Conservation (phyloP, 768 basidiomycete species). For the Epithele typhae region DNA sequence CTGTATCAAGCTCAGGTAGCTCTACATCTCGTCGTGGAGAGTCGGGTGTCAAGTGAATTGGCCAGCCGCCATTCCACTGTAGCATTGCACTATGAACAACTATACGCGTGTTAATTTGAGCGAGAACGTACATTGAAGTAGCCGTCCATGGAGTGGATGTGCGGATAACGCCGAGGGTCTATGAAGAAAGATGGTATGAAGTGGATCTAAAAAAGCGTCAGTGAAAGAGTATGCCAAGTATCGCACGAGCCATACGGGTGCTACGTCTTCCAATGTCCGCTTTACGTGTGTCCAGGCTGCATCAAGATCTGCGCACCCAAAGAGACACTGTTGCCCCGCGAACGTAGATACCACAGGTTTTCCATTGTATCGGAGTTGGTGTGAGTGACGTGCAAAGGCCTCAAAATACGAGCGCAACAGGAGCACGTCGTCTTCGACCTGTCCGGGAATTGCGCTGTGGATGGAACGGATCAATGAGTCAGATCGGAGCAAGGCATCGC, state of each 20-base stretch:
- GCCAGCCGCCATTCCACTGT: conserved; percentile 30
- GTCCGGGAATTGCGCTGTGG: conserved; percentile 31
- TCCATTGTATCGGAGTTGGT: conserved; percentile 27
- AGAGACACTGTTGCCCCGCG: conserved; percentile 32
- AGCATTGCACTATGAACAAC: conserved; percentile 9
- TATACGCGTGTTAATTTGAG: conserved; percentile 1
- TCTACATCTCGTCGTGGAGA: conserved; percentile 19
- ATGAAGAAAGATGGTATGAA: conserved; percentile 30
- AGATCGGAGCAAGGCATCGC: too few relatives aligned
- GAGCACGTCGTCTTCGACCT: conserved; percentile 11
- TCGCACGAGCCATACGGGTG: conserved; percentile 22
- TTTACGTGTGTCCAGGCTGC: conserved; percentile 28
- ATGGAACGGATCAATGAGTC: too few relatives aligned
- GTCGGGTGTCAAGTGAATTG: conserved; percentile 40
- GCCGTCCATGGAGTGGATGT: conserved; percentile 33
- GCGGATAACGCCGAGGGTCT: conserved; percentile 30
- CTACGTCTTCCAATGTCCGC: conserved; percentile 22
- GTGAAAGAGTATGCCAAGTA: too few relatives aligned
- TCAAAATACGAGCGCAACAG: conserved; percentile 25
- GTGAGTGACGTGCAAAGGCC: conserved; percentile 25
- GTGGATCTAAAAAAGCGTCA: conserved; percentile 22
- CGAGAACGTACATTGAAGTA: conserved; percentile 29
- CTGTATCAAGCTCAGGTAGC: conserved; percentile 34
- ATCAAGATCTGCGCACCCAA: conserved; percentile 22
- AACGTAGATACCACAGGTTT: conserved; percentile 34